phyloP scores from a whole-genome alignment of 495 filamentous ascomycete species.

The Schizothecium vesticola region DNA sequence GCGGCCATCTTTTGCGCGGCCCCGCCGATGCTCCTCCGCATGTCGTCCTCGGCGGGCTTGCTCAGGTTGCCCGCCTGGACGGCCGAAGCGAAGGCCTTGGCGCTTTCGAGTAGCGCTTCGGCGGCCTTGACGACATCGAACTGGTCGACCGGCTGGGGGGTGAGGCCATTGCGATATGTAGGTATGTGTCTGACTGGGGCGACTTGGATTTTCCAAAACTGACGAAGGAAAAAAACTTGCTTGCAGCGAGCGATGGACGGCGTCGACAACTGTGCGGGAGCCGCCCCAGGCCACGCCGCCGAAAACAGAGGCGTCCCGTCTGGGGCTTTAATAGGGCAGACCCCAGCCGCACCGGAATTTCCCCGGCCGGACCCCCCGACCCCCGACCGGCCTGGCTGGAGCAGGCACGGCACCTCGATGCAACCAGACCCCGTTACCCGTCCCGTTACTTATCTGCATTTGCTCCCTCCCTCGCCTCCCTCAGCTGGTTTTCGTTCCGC shows the following conservation, averaged over 20 bases:
- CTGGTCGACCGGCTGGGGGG: too few species aligned
- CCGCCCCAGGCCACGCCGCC: background rate
- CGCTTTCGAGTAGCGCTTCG: constrained; percentile 21
- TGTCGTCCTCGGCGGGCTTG: background rate
- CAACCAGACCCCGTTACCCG: background rate
- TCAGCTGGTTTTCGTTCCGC: background rate
- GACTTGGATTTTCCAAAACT: background rate
- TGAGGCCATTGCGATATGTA: too few species aligned
- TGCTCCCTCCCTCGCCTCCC: background rate
- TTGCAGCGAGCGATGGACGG: background rate
- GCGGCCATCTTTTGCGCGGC: constrained; percentile 20
- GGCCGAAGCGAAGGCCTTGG: constrained; percentile 1
- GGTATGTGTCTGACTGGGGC: background rate
- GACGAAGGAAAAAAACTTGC: background rate
- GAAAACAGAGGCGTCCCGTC: background rate
- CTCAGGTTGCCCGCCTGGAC: constrained; percentile 4
- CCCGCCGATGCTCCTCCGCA: constrained; percentile 15
- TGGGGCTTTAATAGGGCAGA: background rate
- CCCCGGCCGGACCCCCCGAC: background rate
- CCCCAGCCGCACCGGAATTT: background rate
- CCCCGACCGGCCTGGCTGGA: background rate
- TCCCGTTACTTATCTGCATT: background rate
- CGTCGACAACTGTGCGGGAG: background rate
- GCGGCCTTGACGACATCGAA: constrained; percentile 26
- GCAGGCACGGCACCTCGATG: too few species aligned